Conservation (phyloP, 495 filamentous ascomycete species). For the Tuber calosporum region DNA sequence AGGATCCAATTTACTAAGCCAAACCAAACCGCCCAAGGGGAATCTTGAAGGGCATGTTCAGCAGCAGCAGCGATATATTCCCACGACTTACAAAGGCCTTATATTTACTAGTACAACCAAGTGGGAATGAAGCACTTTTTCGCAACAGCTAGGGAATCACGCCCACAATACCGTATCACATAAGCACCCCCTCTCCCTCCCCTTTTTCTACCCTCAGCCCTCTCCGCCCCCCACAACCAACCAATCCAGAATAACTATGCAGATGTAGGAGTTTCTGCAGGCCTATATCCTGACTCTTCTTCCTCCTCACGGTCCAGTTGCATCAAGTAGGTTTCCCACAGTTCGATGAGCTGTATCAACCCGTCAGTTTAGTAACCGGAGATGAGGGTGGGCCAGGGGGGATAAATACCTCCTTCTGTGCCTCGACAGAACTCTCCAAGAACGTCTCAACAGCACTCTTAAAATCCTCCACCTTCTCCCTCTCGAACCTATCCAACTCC, state of each 20-base stretch:
- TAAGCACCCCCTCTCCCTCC: neutral
- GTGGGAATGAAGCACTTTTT: slow-evolving; percentile 1
- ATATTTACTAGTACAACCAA: slow-evolving; percentile 5
- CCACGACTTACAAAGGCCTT: neutral
- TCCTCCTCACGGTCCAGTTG: slow-evolving; percentile 92
- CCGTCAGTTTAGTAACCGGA: slow-evolving; percentile 26
- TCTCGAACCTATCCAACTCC: slow-evolving; percentile 89
- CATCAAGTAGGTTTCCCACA: slow-evolving; percentile 97
- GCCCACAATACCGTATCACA: slow-evolving; percentile 4
- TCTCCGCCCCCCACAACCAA: slow-evolving; percentile 11
- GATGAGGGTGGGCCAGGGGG: neutral
- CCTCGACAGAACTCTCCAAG: slow-evolving; percentile 90
- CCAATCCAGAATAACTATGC: slow-evolving; percentile 8
- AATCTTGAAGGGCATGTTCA: neutral
- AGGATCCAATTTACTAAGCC: neutral
- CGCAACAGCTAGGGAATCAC: slow-evolving; percentile 1
- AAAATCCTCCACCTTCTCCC: slow-evolving; percentile 98
- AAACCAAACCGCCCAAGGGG: neutral
- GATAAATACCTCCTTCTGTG: slow-evolving; percentile 84
- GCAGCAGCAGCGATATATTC: neutral
- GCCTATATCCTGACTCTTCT: slow-evolving; percentile 66
- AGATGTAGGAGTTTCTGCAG: slow-evolving; percentile 35
- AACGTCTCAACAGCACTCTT: slow-evolving; percentile 97
- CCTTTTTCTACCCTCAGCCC: slow-evolving; percentile 3
- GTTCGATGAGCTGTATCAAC: slow-evolving; percentile 74